These are phyloP conservation scores for Penicillium sclerotiorum DNA, from an alignment of 2,329 filamentous ascomycete species.

Conservation along the genomic window DNA sequence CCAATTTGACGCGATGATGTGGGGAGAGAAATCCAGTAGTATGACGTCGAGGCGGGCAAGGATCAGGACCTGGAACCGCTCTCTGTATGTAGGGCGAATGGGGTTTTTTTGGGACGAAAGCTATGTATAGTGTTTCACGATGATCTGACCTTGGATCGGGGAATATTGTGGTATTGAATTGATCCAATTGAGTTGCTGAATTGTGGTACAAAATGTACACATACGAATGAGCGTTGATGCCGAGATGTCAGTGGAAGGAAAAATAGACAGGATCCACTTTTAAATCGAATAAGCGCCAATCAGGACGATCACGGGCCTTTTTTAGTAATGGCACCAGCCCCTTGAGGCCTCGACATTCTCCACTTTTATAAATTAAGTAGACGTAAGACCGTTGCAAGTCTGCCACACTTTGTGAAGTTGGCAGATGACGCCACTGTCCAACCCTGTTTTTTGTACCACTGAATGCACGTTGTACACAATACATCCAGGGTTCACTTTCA, in stretches of 20 bases:
- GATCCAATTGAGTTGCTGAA: not conserved
- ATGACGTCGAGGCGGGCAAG: conserved; percentile 21
- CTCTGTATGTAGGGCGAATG: conserved; percentile 8
- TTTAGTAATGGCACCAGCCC: conserved; percentile 10
- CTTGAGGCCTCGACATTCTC: too few relatives aligned
- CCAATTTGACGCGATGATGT: not conserved
- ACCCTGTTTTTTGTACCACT: conserved; percentile 4
- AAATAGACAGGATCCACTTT: not conserved
- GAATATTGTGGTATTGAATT: not conserved
- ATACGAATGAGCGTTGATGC: not conserved
- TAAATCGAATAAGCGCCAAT: conserved; percentile 11
- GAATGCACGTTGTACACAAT: not conserved
- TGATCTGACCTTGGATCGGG: not conserved
- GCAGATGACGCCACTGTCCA: conserved; percentile 24
- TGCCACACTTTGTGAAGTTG: not conserved
- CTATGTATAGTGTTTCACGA: not conserved
- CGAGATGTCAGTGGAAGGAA: not conserved
- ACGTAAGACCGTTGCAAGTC: conserved; percentile 24
- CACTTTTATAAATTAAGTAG: conserved; percentile 30
- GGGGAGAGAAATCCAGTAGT: not conserved
- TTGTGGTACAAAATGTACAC: too few relatives aligned
- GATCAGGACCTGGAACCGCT: conserved; percentile 6
- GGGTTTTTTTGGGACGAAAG: not conserved
- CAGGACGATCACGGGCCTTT: conserved; percentile 3
- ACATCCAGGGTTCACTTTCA: too few relatives aligned